phyloP scores from a whole-genome alignment of 2,329 filamentous ascomycete genomes.

The Neopestalotiopsis sp. region DNA sequence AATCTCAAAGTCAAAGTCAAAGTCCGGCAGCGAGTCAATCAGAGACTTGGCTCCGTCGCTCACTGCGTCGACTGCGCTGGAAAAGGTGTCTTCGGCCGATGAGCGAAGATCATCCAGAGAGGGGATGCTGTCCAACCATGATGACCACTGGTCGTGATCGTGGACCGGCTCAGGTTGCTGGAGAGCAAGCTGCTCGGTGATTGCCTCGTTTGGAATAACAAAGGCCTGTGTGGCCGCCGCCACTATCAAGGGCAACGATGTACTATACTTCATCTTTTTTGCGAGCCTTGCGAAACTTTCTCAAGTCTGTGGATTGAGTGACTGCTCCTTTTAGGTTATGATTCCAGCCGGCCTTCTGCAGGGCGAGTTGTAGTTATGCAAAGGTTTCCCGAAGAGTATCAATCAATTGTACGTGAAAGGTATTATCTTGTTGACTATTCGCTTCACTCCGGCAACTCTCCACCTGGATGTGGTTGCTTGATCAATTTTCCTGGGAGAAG shows the following conservation, averaged over 20 bases:
- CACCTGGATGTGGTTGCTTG: too few relatives aligned
- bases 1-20: constrained; percentile 21
- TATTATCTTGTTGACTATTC: neutral
- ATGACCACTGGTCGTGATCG: constrained; percentile 14
- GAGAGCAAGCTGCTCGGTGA: constrained; percentile 31
- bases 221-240: constrained; percentile 28
- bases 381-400: neutral
- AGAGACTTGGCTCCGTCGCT: constrained; percentile 24
- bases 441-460: neutral
- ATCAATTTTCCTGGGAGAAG: too few relatives aligned
- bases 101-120: constrained; percentile 25
- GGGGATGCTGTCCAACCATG: constrained; percentile 26
- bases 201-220: constrained; percentile 37
- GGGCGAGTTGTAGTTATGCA: neutral
- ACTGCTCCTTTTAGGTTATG: neutral
- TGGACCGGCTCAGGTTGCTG: constrained; percentile 22
- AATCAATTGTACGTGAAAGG: neutral
- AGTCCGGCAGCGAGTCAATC: constrained; percentile 22
- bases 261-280: constrained; percentile 30
- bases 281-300: neutral
- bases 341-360: neutral
- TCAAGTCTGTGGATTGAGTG: neutral
- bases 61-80: constrained; percentile 23
- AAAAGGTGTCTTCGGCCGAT: constrained; percentile 22
- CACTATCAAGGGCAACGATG: constrained; percentile 29